These are phyloP conservation scores for Nemophila menziesii DNA, from an alignment of 257 asterid species.

Conservation along the genomic window DNA sequence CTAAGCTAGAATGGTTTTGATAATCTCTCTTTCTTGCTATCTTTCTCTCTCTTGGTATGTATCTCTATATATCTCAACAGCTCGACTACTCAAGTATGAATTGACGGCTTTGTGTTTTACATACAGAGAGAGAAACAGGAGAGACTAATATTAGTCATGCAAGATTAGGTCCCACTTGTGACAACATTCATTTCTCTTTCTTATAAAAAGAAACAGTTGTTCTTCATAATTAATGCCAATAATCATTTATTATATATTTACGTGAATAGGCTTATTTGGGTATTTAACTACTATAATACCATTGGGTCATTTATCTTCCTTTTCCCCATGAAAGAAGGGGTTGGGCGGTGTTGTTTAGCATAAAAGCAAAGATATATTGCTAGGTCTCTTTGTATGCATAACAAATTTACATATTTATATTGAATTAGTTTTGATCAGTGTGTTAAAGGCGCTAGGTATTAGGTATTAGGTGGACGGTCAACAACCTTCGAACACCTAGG, in stretches of 20 bases:
- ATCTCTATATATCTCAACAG: not conserved
- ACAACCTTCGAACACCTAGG: too few relatives aligned
- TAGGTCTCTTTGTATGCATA: too few relatives aligned
- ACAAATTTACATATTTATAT: too few relatives aligned
- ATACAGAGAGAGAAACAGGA: slow-evolving; percentile 3
- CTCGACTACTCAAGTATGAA: slow-evolving; percentile 26
- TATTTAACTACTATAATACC: not conserved
- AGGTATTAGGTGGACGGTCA: too few relatives aligned
- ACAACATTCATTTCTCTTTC: not conserved
- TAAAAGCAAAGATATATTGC: too few relatives aligned
- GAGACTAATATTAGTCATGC: slow-evolving; percentile 22
- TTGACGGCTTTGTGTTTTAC: slow-evolving; percentile 35
- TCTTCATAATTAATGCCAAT: too few relatives aligned
- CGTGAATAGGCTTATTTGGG: not conserved
- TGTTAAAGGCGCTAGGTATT: too few relatives aligned
- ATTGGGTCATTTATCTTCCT: not conserved
- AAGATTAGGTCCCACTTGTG: slow-evolving; percentile 17
- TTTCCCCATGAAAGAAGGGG: too few relatives aligned
- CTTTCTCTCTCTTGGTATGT: not conserved
- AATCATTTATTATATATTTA: too few relatives aligned
- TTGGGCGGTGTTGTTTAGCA: not conserved
- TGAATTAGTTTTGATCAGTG: too few relatives aligned
- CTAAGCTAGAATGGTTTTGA: slow-evolving; percentile 1
- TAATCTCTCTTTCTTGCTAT: not conserved
- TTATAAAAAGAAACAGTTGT: slow-evolving; percentile 1